Conservation (phyloP, 2,329 filamentous ascomycete genomes). For the Allantophomopsis lycopodina region DNA sequence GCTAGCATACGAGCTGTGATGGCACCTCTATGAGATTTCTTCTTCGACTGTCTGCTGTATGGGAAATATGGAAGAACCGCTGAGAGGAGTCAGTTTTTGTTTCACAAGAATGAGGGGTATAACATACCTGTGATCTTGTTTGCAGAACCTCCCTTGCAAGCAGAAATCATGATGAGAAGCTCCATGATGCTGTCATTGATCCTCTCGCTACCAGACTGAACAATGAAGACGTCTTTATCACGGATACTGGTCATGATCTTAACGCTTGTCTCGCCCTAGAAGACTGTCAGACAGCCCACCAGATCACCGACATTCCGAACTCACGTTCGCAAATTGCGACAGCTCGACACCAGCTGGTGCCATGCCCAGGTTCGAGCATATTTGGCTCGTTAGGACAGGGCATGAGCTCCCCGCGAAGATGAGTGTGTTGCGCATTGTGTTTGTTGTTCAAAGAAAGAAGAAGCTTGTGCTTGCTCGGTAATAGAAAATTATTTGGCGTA, state of each 20-base stretch:
- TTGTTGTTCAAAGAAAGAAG: constrained; percentile 2
- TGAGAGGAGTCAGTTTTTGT: constrained; percentile 21
- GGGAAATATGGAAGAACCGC: constrained; percentile 91
- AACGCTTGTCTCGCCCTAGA: constrained; percentile 55
- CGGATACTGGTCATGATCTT: constrained; percentile 65
- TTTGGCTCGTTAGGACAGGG: constrained; percentile 48
- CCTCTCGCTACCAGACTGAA: constrained; percentile 88
- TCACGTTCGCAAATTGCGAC: constrained; percentile 57
- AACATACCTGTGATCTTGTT: constrained; percentile 85
- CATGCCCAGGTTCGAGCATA: constrained; percentile 58
- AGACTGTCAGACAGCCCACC: constrained; percentile 13
- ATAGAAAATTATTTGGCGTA: constrained; percentile 1
- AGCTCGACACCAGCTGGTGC: constrained; percentile 49
- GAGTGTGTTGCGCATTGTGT: constrained; percentile 48
- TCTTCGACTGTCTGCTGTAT: constrained; percentile 98
- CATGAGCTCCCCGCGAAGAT: constrained; percentile 57
- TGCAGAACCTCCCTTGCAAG: constrained; percentile 93
- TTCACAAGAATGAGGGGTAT: background rate
- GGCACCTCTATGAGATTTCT: constrained; percentile 91
- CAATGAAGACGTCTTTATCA: constrained; percentile 97
- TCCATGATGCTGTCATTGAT: constrained; percentile 99
- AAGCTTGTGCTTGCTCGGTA: background rate
- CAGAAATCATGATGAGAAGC: constrained; percentile 96
- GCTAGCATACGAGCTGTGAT: constrained; percentile 97
- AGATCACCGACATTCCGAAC: constrained; percentile 19